Base-by-base conservation (phyloP, 345 rosid species). In the Linum trigynum region DNA sequence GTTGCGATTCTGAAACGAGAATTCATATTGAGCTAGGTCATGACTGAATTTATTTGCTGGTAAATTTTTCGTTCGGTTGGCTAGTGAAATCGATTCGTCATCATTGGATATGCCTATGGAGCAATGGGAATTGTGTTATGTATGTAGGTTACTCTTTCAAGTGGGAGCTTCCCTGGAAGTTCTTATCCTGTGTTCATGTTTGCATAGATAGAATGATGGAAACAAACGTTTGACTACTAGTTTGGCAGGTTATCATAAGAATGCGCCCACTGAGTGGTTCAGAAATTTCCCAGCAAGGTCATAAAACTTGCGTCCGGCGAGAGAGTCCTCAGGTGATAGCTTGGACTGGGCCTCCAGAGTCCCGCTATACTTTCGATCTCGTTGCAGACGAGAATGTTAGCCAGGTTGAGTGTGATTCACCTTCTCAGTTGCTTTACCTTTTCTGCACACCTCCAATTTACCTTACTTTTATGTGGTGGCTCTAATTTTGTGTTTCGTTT, bases 271-370 rank as follows among this genome's bases (percentile, higher is more conserved):
- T 95, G 1, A 95, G 84, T 65, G 77, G 84, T 67, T 80, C 91
- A 8, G 99, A 95, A 76, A 78, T 95, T 17, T 95, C 97, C 2
- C 42, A 74, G 23, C 97, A 95, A 83, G 96, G 99, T 36, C 57
- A 77, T 56, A 72, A 67, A 67, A 91, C 82, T 72, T 95, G 99
- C 67, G 82, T 91, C 14, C 83, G 82, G 79, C 96, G 87, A 78
- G 99, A 95, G 56, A 95, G 87, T 64, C 69, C 85, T 16, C 99
- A 95, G 72, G 78, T 87, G 14, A 69, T 95, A 14, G 84, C 95
- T 75, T 95, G 99, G 99, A 81, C 73, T 3, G 97, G 92, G 66
- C 92, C 80, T 79, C 99, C 97, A 0, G 97, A 88, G 71, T 85
- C 91, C 3, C 90, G 99, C 7, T 91, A 84, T 78, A 95, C 99